Evolutionary conservation across 345 rosid species (phyloP).

Genomic region (Erysimum cheiranthoides): DNA sequence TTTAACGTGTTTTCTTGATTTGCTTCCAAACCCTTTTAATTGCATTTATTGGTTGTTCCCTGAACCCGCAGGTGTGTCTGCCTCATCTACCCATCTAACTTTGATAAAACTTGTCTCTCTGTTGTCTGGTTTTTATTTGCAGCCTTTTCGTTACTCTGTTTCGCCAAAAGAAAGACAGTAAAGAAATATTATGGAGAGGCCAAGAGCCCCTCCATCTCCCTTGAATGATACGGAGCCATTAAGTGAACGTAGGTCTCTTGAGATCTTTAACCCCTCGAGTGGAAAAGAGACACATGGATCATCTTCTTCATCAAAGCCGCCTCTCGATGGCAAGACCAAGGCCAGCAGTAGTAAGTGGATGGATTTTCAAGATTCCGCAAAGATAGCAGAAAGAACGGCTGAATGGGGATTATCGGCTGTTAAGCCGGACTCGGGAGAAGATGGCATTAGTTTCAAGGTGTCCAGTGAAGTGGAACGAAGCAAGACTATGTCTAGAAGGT

Average conservation of each 20-base stretch:
- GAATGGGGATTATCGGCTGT: constrained; percentile 84
- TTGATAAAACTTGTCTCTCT: constrained; percentile 25
- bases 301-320: constrained; percentile 41
- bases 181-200: constrained; percentile 45
- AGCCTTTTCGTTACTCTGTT: constrained; percentile 38
- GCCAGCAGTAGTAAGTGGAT: constrained; percentile 62
- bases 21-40: constrained; percentile 31
- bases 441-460: constrained; percentile 55
- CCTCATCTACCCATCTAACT: constrained; percentile 38
- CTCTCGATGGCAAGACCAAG: constrained; percentile 13
- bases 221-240: constrained; percentile 29
- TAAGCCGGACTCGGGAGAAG: constrained; percentile 55
- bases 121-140: constrained; percentile 30
- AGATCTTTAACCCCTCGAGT: constrained; percentile 46
- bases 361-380: constrained; percentile 67
- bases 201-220: constrained; percentile 43
- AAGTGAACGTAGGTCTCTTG: constrained; percentile 45
- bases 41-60: constrained; percentile 38
- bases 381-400: constrained; percentile 70
- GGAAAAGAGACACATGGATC: constrained; percentile 35
- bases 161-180: constrained; percentile 12
- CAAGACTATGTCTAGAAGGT: constrained; percentile 58
- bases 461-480: constrained; percentile 54
- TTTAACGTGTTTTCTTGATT: constrained; percentile 46
- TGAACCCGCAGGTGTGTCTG: constrained; percentile 32